Conservation (phyloP, 331 rosid species). For the Cydonia oblonga region DNA sequence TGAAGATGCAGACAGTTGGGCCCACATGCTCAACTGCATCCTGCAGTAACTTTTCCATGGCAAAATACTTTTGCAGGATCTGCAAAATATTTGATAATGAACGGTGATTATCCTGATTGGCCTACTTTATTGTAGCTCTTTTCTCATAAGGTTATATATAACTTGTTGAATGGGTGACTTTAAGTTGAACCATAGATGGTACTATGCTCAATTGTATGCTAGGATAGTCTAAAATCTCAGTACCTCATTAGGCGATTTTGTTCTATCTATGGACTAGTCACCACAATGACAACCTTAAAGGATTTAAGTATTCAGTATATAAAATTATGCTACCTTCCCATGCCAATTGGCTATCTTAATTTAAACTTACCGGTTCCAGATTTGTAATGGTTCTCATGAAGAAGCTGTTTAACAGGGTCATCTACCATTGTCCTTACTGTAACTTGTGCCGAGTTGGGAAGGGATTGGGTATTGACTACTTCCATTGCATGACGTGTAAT, state of each 20-base stretch:
- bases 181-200: background rate
- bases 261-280: background rate
- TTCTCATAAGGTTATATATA: background rate
- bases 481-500: slow-evolving; percentile 95
- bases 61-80: slow-evolving; percentile 74
- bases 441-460: slow-evolving; percentile 91
- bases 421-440: slow-evolving; percentile 94
- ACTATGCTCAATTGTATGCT: background rate
- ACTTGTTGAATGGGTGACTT: background rate
- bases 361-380: background rate
- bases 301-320: background rate
- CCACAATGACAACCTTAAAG: background rate
- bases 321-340: background rate
- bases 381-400: slow-evolving; percentile 16
- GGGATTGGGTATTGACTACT: slow-evolving; percentile 88
- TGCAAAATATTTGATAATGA: slow-evolving; percentile 65
- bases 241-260: background rate
- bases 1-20: slow-evolving; percentile 62
- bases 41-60: slow-evolving; percentile 66
- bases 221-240: background rate
- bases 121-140: background rate
- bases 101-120: slow-evolving; percentile 21
- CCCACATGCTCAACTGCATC: slow-evolving; percentile 57
- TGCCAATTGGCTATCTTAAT: background rate
- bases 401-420: slow-evolving; percentile 48